These are phyloP conservation scores for Wickerhamiella occidentalis DNA, from an alignment of 805 yeast genomes.

Conservation along the genomic window DNA sequence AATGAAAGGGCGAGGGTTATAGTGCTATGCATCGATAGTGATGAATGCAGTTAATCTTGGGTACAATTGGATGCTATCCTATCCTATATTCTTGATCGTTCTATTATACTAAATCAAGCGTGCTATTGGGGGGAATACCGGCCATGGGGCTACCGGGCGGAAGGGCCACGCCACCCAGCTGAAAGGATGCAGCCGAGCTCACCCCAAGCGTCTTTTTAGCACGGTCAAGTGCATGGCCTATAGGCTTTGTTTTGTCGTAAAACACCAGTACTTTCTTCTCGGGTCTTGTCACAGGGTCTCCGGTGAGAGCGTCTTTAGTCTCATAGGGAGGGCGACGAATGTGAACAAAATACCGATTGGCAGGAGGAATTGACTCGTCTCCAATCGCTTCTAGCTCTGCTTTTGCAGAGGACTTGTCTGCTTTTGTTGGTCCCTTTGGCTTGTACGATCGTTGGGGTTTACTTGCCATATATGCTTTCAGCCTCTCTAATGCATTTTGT, in stretches of 20 bases:
- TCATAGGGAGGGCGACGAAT: constrained; percentile 16
- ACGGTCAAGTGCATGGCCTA: constrained; percentile 7
- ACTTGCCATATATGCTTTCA: constrained; percentile 7
- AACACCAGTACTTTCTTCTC: constrained; percentile 17
- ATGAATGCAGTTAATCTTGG: too few species aligned
- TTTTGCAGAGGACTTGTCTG: too few species aligned
- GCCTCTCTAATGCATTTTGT: background rate
- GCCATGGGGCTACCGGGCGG: constrained; percentile 1
- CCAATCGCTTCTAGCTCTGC: constrained; percentile 20
- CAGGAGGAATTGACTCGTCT: constrained; percentile 24
- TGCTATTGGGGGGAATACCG: background rate
- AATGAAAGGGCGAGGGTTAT: too few species aligned
- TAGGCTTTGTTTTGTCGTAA: constrained; percentile 14
- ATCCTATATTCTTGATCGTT: too few species aligned
- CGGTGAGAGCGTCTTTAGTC: constrained; percentile 14
- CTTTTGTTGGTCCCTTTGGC: too few species aligned
- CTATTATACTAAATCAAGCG: background rate
- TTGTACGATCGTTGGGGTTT: background rate
- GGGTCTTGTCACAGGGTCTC: constrained; percentile 13
- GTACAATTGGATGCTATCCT: too few species aligned
- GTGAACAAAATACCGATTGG: constrained; percentile 27
- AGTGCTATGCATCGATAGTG: too few species aligned
- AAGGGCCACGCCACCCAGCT: background rate
- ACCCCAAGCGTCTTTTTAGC: constrained; percentile 1
- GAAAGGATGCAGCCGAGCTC: background rate